Evolutionary conservation across 805 yeast genomes (phyloP).

Genomic region (Yamadazyma philogaea): DNA sequence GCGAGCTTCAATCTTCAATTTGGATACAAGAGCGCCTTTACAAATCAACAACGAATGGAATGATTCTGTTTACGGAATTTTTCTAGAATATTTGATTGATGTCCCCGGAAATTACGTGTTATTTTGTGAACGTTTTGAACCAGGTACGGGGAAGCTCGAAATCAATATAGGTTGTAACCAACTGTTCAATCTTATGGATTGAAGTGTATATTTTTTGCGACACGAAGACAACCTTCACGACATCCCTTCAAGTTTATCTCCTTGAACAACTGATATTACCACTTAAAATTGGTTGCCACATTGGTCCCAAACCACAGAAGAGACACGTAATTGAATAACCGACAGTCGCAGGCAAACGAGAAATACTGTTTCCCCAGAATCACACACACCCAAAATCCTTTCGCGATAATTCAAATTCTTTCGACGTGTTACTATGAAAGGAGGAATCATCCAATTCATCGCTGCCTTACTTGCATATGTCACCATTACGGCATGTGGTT

Average conservation of each 20-base stretch:
- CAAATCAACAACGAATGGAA: slow-evolving; percentile 38
- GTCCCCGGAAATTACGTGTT: slow-evolving; percentile 33
- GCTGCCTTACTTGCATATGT: slow-evolving; percentile 1
- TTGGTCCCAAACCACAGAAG: no score
- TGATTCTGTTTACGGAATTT: slow-evolving; percentile 44
- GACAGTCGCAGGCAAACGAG: no score
- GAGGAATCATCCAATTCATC: slow-evolving; percentile 6
- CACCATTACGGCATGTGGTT: slow-evolving; percentile 13
- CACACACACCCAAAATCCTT: no score
- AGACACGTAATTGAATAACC: no score
- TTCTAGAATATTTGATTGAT: slow-evolving; percentile 27
- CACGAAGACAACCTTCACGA: neutral
- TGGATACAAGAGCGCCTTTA: slow-evolving; percentile 25
- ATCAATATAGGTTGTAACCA: slow-evolving; percentile 34
- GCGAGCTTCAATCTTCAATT: slow-evolving; percentile 43
- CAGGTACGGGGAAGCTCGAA: slow-evolving; percentile 38
- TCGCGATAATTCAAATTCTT: neutral
- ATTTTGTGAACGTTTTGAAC: slow-evolving; percentile 49
- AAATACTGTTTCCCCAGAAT: no score
- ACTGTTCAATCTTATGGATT: neutral
- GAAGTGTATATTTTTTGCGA: no score
- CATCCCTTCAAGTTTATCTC: neutral
- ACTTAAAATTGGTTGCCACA: no score
- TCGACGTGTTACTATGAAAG: slow-evolving; percentile 9
- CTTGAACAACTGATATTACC: no score